phyloP scores from a whole-genome alignment of 257 asterid genomes.

The Forsythia suspensa region DNA sequence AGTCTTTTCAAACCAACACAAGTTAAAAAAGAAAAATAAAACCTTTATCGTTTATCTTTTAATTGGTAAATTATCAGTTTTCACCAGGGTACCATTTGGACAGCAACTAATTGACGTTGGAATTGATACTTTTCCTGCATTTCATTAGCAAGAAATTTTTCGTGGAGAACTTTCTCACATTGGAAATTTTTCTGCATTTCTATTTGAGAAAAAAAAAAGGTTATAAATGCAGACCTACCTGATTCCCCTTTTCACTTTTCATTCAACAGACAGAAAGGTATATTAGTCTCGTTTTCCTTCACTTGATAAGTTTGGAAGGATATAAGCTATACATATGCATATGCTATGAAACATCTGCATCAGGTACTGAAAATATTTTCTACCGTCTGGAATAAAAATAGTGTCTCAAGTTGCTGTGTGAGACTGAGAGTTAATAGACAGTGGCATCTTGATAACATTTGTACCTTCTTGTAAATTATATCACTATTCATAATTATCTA shows the following conservation, averaged over 20 bases:
- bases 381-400: neutral
- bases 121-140: neutral
- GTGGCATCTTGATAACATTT: conserved; percentile 6
- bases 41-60: neutral
- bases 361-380: neutral
- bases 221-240: neutral
- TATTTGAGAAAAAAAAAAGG: neutral
- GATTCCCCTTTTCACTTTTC: neutral
- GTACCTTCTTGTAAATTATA: neutral
- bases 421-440: neutral
- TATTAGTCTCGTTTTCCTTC: neutral
- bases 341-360: neutral
- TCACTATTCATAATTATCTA: neutral
- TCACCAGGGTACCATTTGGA: neutral
- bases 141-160: neutral
- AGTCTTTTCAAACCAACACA: neutral
- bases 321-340: neutral
- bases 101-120: neutral
- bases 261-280: neutral
- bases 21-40: neutral
- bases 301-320: neutral
- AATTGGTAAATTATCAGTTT: neutral
- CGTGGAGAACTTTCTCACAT: neutral
- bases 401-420: conserved; percentile 10
- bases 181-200: neutral